Conservation (phyloP, 352 stramenopile species). For the Globisporangium rhizosaccharum region DNA sequence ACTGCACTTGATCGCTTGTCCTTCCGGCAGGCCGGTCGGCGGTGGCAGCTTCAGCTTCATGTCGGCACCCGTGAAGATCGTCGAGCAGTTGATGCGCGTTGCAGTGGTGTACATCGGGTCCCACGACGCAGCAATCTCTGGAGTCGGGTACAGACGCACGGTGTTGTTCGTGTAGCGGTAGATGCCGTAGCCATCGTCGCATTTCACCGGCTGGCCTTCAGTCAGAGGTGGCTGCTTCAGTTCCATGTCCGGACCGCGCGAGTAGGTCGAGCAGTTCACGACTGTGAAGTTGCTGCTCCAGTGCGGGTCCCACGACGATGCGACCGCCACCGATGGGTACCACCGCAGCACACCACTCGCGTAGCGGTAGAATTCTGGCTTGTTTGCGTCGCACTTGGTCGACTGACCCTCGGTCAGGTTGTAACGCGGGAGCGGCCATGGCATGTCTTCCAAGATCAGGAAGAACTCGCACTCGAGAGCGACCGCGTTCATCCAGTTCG, state of each 20-base stretch:
- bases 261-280: slow-evolving; percentile 17
- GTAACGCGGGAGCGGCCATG: slow-evolving; percentile 10
- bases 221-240: slow-evolving; percentile 6
- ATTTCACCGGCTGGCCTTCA: slow-evolving; percentile 14
- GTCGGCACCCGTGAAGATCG: background rate
- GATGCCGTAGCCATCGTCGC: slow-evolving; percentile 6
- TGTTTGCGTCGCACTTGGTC: slow-evolving; percentile 8
- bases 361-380: slow-evolving; percentile 15
- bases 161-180: slow-evolving; percentile 7
- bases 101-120: slow-evolving; percentile 9
- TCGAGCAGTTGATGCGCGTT: slow-evolving; percentile 15
- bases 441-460: background rate
- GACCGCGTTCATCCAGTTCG: slow-evolving; percentile 6
- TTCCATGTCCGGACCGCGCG: slow-evolving; percentile 12
- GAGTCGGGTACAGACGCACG: slow-evolving; percentile 13
- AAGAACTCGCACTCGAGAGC: slow-evolving; percentile 5
- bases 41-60: slow-evolving; percentile 9
- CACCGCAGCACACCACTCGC: slow-evolving; percentile 11
- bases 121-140: slow-evolving; percentile 17
- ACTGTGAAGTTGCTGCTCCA: slow-evolving; percentile 10
- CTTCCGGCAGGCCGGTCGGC: slow-evolving; percentile 3
- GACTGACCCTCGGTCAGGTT: background rate
- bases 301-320: slow-evolving; percentile 20
- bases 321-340: slow-evolving; percentile 17
- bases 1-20: slow-evolving; percentile 15